phyloP scores from a whole-genome alignment of 2,329 filamentous ascomycete genomes.

The Scedosporium minutisporum region DNA sequence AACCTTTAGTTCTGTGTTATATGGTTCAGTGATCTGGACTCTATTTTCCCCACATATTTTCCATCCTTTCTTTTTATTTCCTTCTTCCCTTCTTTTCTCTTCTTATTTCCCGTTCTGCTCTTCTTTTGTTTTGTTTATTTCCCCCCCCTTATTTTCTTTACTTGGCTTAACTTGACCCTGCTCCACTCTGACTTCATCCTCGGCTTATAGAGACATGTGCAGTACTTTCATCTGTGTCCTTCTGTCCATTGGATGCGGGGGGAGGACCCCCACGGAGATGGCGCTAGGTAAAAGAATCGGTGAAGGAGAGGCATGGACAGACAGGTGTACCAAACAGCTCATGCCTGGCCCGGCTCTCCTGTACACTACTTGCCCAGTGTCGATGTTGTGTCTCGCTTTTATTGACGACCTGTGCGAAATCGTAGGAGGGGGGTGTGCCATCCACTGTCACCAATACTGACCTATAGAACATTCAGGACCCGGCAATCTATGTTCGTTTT shows the following conservation, averaged over 20 bases:
- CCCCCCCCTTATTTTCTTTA: conserved; percentile 3
- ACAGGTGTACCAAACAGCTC: too few relatives aligned
- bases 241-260: not conserved
- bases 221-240: conserved; percentile 4
- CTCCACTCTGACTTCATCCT: not conserved
- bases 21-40: too few relatives aligned
- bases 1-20: too few relatives aligned
- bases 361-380: not conserved
- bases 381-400: not conserved
- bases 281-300: not conserved
- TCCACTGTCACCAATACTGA: not conserved
- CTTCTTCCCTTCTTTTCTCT: not conserved
- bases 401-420: not conserved
- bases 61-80: not conserved
- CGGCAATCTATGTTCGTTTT: not conserved
- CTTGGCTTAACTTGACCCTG: not conserved
- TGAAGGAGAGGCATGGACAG: not conserved
- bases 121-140: not conserved
- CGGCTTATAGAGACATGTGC: not conserved
- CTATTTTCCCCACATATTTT: too few relatives aligned
- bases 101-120: not conserved
- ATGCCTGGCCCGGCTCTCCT: too few relatives aligned
- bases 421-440: not conserved
- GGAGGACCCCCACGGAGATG: not conserved
- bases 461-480: not conserved